These are phyloP conservation scores for Phytophthora hibernalis DNA, from an alignment of 352 stramenopile species.

Conservation along the genomic window DNA sequence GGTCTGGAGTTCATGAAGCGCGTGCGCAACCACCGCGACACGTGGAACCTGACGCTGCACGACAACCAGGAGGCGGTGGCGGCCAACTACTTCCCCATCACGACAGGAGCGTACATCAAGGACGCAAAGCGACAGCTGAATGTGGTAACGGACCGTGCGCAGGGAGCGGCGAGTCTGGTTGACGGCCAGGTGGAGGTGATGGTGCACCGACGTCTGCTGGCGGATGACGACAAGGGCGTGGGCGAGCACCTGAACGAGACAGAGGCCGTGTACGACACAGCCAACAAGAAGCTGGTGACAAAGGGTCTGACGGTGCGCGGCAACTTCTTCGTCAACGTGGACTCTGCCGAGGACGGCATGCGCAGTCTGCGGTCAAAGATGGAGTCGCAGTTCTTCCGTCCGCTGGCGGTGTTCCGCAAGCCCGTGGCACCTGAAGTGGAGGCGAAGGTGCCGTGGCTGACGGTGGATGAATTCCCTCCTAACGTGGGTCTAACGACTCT, in stretches of 20 bases:
- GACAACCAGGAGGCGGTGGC: slow-evolving; percentile 94
- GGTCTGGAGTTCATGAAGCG: slow-evolving; percentile 94
- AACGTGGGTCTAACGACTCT: slow-evolving; percentile 96
- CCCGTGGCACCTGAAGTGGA: slow-evolving; percentile 29
- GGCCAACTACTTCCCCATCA: slow-evolving; percentile 99
- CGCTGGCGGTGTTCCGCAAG: slow-evolving; percentile 65
- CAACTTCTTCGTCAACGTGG: slow-evolving; percentile 76
- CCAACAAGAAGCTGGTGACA: slow-evolving; percentile 59
- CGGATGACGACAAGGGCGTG: slow-evolving; percentile 95
- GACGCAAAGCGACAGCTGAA: slow-evolving; percentile 85
- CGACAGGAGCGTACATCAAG: slow-evolving; percentile 94
- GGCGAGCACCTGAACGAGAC: slow-evolving; percentile 93
- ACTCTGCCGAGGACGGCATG: slow-evolving; percentile 61
- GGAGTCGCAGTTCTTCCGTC: slow-evolving; percentile 73
- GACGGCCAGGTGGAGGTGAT: slow-evolving; percentile 97
- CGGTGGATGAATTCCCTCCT: slow-evolving; percentile 67
- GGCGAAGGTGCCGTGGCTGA: slow-evolving; percentile 73
- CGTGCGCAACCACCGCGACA: slow-evolving; percentile 88
- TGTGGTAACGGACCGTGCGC: slow-evolving; percentile 92
- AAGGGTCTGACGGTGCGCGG: slow-evolving; percentile 75
- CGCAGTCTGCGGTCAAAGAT: slow-evolving; percentile 65
- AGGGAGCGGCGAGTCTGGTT: slow-evolving; percentile 91
- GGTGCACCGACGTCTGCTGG: slow-evolving; percentile 94
- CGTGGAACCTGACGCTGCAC: slow-evolving; percentile 88
- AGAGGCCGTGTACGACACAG: slow-evolving; percentile 81